phyloP scores from a whole-genome alignment of 2,329 filamentous ascomycete genomes.

The Sodiomyces alkalinus region DNA sequence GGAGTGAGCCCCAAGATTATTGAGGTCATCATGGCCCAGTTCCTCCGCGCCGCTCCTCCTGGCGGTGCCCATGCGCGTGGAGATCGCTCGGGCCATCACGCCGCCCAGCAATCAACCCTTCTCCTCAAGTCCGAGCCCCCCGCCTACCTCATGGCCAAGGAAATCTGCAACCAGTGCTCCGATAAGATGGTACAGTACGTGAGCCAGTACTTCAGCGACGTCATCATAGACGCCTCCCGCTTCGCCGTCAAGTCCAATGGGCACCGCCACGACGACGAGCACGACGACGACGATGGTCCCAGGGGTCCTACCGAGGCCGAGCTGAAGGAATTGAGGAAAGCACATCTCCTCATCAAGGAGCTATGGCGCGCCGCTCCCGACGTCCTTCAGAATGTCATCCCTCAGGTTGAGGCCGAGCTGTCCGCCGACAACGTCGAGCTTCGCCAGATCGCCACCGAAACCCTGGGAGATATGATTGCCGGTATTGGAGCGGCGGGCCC shows the following conservation, averaged over 20 bases:
- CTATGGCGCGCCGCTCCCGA: constrained; percentile 84
- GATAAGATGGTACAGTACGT: constrained; percentile 94
- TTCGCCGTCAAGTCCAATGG: constrained; percentile 40
- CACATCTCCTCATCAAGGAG: constrained; percentile 77
- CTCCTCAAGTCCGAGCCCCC: constrained; percentile 78
- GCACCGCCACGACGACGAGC: constrained; percentile 42
- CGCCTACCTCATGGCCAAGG: constrained; percentile 93
- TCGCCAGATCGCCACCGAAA: constrained; percentile 79
- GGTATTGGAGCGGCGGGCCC: constrained; percentile 86
- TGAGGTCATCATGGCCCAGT: constrained; percentile 90
- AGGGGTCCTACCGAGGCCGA: constrained; percentile 65
- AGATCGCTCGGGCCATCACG: constrained; percentile 42
- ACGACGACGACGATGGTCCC: constrained; percentile 43
- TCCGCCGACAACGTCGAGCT: constrained; percentile 79
- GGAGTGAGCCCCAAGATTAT: constrained; percentile 69
- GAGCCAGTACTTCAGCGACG: constrained; percentile 92
- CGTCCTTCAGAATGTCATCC: constrained; percentile 83
- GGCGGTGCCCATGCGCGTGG: constrained; percentile 36
- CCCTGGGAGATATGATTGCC: constrained; percentile 85
- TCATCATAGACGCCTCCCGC: constrained; percentile 75
- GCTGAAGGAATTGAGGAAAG: constrained; percentile 74
- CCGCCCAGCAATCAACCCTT: constrained; percentile 61
- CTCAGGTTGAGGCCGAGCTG: constrained; percentile 83
- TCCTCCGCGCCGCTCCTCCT: constrained; percentile 70
- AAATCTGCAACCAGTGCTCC: constrained; percentile 73